phyloP scores from a whole-genome alignment of 2,329 filamentous ascomycete species.

The Exserohilum rostratum region DNA sequence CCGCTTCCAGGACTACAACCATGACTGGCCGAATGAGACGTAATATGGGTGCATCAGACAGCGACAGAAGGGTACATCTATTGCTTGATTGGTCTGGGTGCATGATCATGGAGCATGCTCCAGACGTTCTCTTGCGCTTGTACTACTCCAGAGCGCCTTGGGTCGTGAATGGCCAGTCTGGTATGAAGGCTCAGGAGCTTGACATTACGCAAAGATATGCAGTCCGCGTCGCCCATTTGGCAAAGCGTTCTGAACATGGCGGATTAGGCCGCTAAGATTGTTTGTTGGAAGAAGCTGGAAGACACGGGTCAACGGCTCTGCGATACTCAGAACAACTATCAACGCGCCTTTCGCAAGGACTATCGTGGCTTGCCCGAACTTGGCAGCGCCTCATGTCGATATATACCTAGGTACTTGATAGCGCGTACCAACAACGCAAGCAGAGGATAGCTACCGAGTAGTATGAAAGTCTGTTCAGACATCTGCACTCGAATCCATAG shows the following conservation, averaged over 20 bases:
- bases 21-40: conserved; percentile 1
- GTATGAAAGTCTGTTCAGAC: conserved; percentile 62
- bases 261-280: conserved; percentile 29
- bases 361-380: conserved; percentile 43
- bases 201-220: conserved; percentile 19
- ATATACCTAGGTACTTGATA: conserved; percentile 67
- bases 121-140: conserved; percentile 2
- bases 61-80: conserved; percentile 2
- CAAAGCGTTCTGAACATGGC: conserved; percentile 31
- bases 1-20: conserved; percentile 1
- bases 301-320: conserved; percentile 41
- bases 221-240: conserved; percentile 23
- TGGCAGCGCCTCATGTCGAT: conserved; percentile 71
- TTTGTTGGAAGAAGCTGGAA: conserved; percentile 36
- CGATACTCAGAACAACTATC: conserved; percentile 39
- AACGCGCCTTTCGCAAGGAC: conserved; percentile 42
- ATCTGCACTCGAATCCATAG: conserved; percentile 73
- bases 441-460: conserved; percentile 55
- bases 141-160: conserved; percentile 8
- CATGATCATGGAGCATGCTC: conserved; percentile 4
- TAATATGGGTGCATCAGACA: conserved; percentile 3
- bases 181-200: conserved; percentile 21
- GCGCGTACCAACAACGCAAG: conserved; percentile 59
- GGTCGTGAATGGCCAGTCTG: conserved; percentile 13
- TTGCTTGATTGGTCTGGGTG: conserved; percentile 6